Conservation (phyloP, 148 eudicot genomes). For the Silene conica region DNA sequence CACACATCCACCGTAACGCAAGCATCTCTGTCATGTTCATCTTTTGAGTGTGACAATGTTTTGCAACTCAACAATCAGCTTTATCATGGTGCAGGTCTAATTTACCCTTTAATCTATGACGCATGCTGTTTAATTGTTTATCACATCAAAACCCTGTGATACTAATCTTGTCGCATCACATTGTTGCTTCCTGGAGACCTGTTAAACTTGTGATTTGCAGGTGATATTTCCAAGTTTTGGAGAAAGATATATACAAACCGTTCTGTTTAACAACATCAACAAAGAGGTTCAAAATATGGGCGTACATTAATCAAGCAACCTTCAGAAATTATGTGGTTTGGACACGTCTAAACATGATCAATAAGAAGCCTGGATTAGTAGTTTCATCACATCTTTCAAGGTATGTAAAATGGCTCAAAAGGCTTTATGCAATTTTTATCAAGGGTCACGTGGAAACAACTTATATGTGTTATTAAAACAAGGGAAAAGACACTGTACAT, state of each 20-base stretch:
- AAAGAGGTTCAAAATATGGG: slow-evolving; percentile 45
- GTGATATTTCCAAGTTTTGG: slow-evolving; percentile 80
- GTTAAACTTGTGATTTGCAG: slow-evolving; percentile 26
- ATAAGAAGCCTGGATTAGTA: slow-evolving; percentile 6
- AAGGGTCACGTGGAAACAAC: not conserved
- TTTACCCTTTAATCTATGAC: too few species aligned
- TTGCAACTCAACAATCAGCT: too few species aligned
- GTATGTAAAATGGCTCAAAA: not conserved
- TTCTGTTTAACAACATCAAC: slow-evolving; percentile 42
- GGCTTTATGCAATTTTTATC: not conserved
- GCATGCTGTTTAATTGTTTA: too few species aligned
- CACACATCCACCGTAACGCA: too few species aligned
- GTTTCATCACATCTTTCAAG: not conserved
- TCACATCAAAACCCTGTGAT: too few species aligned
- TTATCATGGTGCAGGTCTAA: too few species aligned
- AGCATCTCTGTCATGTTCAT: too few species aligned
- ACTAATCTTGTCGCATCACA: too few species aligned
- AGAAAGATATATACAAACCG: slow-evolving; percentile 57
- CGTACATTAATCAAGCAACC: slow-evolving; percentile 18
- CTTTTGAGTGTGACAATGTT: too few species aligned
- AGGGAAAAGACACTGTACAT: not conserved
- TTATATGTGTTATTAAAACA: not conserved
- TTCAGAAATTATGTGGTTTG: not conserved
- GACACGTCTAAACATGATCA: not conserved
- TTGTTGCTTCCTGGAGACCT: not conserved